Base-by-base conservation (phyloP, 371 early-diverging fungal species). In the Mortierella sp. region DNA sequence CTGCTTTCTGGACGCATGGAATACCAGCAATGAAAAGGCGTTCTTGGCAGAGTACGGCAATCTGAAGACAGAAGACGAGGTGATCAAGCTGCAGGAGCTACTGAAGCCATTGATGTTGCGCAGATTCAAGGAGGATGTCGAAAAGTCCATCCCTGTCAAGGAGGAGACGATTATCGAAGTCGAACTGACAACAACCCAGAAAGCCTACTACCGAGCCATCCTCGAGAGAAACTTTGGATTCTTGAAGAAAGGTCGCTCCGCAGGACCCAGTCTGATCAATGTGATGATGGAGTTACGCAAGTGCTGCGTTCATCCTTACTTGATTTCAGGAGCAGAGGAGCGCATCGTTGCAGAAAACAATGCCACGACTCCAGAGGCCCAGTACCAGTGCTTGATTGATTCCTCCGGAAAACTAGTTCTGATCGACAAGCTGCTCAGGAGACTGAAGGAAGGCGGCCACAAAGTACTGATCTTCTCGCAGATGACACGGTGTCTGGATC, bases 381-480 rank as follows among this genome's bases (percentile, higher is more conserved):
- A 93, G 62, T 90, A 91, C 79, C 82, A 88, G 27, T 89, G 90
- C 31, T 67, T 98, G 47, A 85, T 98, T 10, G 86, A 93, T 40
- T 88, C 93, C 17, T 95, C 94, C 31, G 96, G 97, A 57, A 98
- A 97, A 81, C 81, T 98, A 78, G 88, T 88, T 8, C 60, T 93
- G 63, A 89, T 97, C 63, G 96, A 97, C 77, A 95, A 96, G 74
- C 82, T 98, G 3, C 79, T 99, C 27, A 82, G 78, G 25, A 93
- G 91, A 67, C 74, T 97, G 62, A 88, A 90, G 70, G 87, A 84
- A 22, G 90, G 90, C 9, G 95, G 94, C 10, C 95, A 96, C 78
- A 92, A 94, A 72, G 97, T 97, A 9, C 79, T 99, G 48, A 96
- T 99, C 48, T 99, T 97, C 79, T 96, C 96, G 12, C 98, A 97